Evolutionary conservation across 2,329 filamentous ascomycete genomes (phyloP), one percentile per base, ranked within the genome.

Genomic region (Botrytis porri): DNA sequence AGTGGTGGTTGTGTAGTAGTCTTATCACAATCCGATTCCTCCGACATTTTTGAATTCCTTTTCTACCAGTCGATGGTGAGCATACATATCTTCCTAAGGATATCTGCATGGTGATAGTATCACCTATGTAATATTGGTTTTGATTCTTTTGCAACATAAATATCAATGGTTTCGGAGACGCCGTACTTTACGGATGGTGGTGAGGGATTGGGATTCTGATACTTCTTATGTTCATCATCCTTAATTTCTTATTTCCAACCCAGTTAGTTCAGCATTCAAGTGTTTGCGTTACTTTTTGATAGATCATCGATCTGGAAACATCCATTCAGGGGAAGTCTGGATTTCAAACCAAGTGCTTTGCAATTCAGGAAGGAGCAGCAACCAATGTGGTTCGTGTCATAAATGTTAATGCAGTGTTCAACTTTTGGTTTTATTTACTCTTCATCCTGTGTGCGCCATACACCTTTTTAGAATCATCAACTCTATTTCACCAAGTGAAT

Each of bases 51-150:
- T 18, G 14, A n/a, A 57, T 18, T 57, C 14, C 25, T 29, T 57
- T 57, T 62, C 12, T 65, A 51, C 29, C 43, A 51, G 29, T 48
- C 32, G 29, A 32, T 48, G 18, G 20, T 48, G 16, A 51, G 12
- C 10, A 14, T 18, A 25, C 32, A 29, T 41, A 41, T 54, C 43
- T n/a, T 29, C 32, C 9, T 35, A n/a, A 66, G 45, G 64, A 37
- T 66, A 37, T 66, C 25, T 66, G 45, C 45, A 51, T 51, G 64
- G 37, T 57, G 51, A 57, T 57, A 57, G 43, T 66, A 51, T 66
- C 63, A 66, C 43, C 20, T 8, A 18, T 37, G 22, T n/a, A 12
- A 39, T 37, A n/a, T 51, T 51, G 43, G 12, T 29, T 66, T 16
- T 51, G 35, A 2, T 51, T 66, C 16, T 32, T 51, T 51, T 66